phyloP scores from a whole-genome alignment of 2,329 filamentous ascomycete species.

The Talaromyces islandicus region DNA sequence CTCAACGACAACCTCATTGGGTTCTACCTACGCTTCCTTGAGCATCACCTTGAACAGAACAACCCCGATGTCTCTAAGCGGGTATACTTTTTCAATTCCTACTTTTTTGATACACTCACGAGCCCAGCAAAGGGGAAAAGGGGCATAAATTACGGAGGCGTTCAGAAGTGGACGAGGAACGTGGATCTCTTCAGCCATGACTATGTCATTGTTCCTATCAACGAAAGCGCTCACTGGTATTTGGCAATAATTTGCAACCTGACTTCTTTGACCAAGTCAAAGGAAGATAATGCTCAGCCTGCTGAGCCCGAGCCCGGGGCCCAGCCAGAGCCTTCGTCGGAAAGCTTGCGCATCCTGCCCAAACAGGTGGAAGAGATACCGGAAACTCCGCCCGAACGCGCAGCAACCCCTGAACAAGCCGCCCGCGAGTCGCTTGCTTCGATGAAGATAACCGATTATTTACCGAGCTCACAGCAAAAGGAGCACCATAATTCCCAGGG shows the following conservation, averaged over 20 bases:
- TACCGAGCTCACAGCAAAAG: background rate
- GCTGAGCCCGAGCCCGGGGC: slow-evolving; percentile 3
- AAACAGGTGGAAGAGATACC: slow-evolving; percentile 20
- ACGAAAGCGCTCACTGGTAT: slow-evolving; percentile 86
- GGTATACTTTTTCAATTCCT: slow-evolving; percentile 87
- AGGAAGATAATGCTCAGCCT: slow-evolving; percentile 6
- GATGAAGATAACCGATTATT: slow-evolving; percentile 22
- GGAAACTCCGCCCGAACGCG: slow-evolving; percentile 19
- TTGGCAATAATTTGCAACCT: slow-evolving; percentile 92
- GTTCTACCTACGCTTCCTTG: slow-evolving; percentile 75
- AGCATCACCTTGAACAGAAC: slow-evolving; percentile 52
- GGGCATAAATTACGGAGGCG: slow-evolving; percentile 73
- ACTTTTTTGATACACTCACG: slow-evolving; percentile 77
- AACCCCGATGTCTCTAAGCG: slow-evolving; percentile 54
- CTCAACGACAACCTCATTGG: slow-evolving; percentile 89
- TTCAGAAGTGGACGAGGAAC: slow-evolving; percentile 81
- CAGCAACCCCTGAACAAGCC: slow-evolving; percentile 17
- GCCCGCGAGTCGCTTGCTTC: slow-evolving; percentile 21
- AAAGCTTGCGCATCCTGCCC: slow-evolving; percentile 11
- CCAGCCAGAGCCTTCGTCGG: slow-evolving; percentile 9
- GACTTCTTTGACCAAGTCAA: slow-evolving; percentile 48
- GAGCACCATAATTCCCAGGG: slow-evolving; percentile 11
- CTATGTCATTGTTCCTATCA: slow-evolving; percentile 87
- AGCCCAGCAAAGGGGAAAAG: slow-evolving; percentile 48
- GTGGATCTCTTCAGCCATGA: slow-evolving; percentile 80